Percentiles rank a stretch among this genome's conserved stretches.
Evolutionary conservation across 139 green algal genomes (phyloP).

Genomic region (Haematococcus sp.): DNA sequence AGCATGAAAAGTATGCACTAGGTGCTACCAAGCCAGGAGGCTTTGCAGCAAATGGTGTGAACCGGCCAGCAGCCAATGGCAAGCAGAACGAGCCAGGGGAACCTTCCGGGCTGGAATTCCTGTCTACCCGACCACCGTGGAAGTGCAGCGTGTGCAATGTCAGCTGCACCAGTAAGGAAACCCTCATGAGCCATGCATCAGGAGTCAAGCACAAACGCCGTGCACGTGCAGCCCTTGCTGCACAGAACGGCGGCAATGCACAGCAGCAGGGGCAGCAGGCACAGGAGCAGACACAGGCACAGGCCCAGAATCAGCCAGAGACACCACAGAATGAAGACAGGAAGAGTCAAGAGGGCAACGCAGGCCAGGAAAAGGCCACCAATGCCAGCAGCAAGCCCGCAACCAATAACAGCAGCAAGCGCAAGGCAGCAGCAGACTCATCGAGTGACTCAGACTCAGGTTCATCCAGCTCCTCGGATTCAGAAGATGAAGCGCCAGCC

Average conservation of each 20-base stretch:
- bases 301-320: background rate
- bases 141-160: conserved; percentile 86
- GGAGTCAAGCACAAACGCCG: conserved; percentile 83
- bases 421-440: conserved; percentile 1
- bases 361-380: background rate
- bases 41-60: conserved; percentile 66
- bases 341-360: background rate
- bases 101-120: conserved; percentile 61
- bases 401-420: background rate
- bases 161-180: conserved; percentile 82
- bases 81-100: conserved; percentile 18
- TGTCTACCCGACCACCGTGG: conserved; percentile 73
- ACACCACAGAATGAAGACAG: conserved; percentile 15
- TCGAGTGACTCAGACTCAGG: no score
- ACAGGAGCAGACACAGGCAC: no score
- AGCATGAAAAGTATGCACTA: conserved; percentile 92
- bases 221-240: conserved; percentile 42
- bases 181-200: conserved; percentile 73
- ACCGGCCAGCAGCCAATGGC: background rate
- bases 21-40: conserved; percentile 89
- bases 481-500: no score
- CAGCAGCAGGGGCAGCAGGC: background rate
- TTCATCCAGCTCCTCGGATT: no score
- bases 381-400: background rate
- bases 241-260: background rate